These are phyloP conservation scores for Auriscalpium microsporum DNA, from an alignment of 768 basidiomycete species.

Conservation along the genomic window DNA sequence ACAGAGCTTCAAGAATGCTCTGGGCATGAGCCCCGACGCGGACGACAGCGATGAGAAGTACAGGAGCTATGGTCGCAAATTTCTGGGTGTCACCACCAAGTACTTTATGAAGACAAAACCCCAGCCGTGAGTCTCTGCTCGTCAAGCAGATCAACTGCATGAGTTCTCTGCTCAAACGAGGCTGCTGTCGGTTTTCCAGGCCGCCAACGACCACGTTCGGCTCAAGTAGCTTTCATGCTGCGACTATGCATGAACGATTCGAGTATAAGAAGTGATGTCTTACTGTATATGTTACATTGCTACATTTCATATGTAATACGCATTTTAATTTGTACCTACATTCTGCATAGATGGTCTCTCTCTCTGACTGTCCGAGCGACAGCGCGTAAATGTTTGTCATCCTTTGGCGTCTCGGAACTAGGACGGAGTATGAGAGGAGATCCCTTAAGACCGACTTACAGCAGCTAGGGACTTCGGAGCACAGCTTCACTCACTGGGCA, in stretches of 20 bases:
- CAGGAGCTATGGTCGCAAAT: neutral
- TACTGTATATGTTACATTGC: too few species aligned
- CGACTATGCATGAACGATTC: conserved; percentile 8
- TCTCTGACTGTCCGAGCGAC: too few species aligned
- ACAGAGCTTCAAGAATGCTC: neutral
- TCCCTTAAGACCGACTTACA: too few species aligned
- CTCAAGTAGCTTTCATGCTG: neutral
- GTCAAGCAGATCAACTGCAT: neutral
- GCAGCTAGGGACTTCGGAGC: too few species aligned
- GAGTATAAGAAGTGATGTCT: conserved; percentile 1
- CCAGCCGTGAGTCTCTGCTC: neutral
- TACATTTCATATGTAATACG: too few species aligned
- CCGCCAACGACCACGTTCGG: neutral
- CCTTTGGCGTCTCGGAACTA: too few species aligned
- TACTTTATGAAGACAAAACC: conserved; percentile 6
- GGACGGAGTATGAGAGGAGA: too few species aligned
- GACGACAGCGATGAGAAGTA: neutral
- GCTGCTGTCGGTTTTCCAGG: neutral
- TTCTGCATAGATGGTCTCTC: too few species aligned
- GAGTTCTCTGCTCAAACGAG: too few species aligned
- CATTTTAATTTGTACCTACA: too few species aligned
- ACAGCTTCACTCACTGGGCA: too few species aligned
- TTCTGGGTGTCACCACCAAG: conserved; percentile 8
- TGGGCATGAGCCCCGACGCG: neutral
- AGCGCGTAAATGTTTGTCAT: too few species aligned